Percentiles rank a stretch among this genome's conserved stretches.
phyloP scores from a whole-genome alignment of 768 basidiomycete genomes.

The Rubroboletus satanas region DNA sequence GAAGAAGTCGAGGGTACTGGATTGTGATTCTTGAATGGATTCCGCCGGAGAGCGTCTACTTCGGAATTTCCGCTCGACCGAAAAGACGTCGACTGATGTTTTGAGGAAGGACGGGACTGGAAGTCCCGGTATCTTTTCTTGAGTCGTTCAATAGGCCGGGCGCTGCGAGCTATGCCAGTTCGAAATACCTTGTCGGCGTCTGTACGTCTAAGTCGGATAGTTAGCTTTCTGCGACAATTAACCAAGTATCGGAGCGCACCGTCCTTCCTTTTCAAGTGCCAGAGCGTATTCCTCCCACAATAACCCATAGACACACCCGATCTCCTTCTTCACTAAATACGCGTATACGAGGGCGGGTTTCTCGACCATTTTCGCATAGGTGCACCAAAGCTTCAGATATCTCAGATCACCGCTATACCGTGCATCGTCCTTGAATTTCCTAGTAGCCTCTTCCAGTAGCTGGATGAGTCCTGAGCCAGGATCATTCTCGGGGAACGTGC shows the following conservation, averaged over 20 bases:
- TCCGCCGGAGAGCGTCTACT: slow-evolving; percentile 31
- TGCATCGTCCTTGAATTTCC: slow-evolving; percentile 77
- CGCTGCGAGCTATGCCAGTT: slow-evolving; percentile 76
- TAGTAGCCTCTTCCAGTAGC: slow-evolving; percentile 79
- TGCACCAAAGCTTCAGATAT: slow-evolving; percentile 89
- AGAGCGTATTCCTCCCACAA: slow-evolving; percentile 91
- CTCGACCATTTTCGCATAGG: slow-evolving; percentile 80
- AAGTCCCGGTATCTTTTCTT: slow-evolving; percentile 82
- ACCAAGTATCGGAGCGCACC: slow-evolving; percentile 45
- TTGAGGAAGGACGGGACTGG: slow-evolving; percentile 45
- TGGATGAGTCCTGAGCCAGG: slow-evolving; percentile 71
- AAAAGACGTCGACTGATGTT: slow-evolving; percentile 23
- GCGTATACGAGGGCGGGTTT: slow-evolving; percentile 66
- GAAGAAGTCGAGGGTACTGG: slow-evolving; percentile 32
- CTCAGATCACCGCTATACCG: slow-evolving; percentile 83
- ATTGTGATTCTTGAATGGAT: slow-evolving; percentile 37
- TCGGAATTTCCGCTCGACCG: slow-evolving; percentile 26
- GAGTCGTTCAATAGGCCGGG: slow-evolving; percentile 78
- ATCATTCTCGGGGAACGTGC: slow-evolving; percentile 70
- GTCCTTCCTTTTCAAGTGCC: slow-evolving; percentile 68
- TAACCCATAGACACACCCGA: slow-evolving; percentile 72
- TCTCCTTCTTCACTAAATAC: slow-evolving; percentile 65
- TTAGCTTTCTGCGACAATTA: slow-evolving; percentile 4
- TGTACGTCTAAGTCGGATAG: slow-evolving; percentile 43
- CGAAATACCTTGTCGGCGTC: slow-evolving; percentile 82